phyloP scores from a whole-genome alignment of 441 rosid species.

The Rhodomyrtus psidioides region DNA sequence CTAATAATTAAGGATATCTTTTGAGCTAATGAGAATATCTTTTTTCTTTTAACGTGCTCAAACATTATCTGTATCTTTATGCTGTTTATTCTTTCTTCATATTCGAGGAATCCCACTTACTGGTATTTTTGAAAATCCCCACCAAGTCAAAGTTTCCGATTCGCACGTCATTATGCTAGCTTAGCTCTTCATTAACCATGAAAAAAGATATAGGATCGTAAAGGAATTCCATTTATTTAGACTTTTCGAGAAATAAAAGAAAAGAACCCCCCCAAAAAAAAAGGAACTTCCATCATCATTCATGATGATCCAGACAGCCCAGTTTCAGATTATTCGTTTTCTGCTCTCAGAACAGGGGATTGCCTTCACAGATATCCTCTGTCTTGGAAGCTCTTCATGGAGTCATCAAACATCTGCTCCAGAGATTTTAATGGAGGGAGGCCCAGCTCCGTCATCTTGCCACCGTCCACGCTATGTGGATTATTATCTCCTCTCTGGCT shows the following conservation, averaged over 20 bases:
- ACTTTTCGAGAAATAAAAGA: not conserved
- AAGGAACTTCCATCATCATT: not conserved
- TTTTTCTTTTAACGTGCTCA: not conserved
- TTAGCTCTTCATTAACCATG: not conserved
- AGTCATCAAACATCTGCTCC: slow-evolving; percentile 67
- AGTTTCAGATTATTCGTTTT: not conserved
- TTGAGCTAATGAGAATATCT: not conserved
- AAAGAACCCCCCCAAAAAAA: too few relatives aligned
- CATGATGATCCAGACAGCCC: not conserved
- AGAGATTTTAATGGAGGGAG: slow-evolving; percentile 39
- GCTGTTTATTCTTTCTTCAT: not conserved
- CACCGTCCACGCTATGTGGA: slow-evolving; percentile 58
- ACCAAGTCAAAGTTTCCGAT: too few relatives aligned
- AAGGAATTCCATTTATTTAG: not conserved
- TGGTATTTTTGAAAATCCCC: too few relatives aligned
- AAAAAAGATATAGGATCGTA: not conserved
- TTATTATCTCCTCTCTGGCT: slow-evolving; percentile 47
- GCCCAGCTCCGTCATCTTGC: slow-evolving; percentile 44
- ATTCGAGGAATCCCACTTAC: not conserved
- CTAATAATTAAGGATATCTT: not conserved
- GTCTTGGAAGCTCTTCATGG: slow-evolving; percentile 60
- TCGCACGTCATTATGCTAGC: too few relatives aligned
- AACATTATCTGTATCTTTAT: not conserved
- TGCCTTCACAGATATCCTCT: slow-evolving; percentile 34
- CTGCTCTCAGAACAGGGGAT: not conserved